A percentile compares a stretch with the other conserved stretches of the same genome.
Evolutionary conservation across 2,329 filamentous ascomycete genomes (phyloP).

Genomic region (Penicillium griseofulvum): DNA sequence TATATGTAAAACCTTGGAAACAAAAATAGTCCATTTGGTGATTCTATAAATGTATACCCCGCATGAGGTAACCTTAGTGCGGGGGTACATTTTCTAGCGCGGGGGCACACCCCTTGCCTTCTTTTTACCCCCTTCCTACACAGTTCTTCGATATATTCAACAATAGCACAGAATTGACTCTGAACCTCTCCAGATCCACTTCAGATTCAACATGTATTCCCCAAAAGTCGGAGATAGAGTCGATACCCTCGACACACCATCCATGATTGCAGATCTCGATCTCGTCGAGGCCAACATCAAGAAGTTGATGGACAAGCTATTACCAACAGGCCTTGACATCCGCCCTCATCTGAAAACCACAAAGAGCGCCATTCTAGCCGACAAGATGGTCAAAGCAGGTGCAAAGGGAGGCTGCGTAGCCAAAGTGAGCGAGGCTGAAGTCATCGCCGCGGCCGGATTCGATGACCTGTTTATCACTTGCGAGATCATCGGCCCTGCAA

Average conservation of each 20-base stretch:
- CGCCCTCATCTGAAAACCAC: constrained; percentile 56
- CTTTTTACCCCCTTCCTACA: not conserved
- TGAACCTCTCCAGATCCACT: not conserved
- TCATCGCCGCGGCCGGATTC: constrained; percentile 45
- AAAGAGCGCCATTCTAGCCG: constrained; percentile 49
- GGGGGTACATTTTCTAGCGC: not conserved
- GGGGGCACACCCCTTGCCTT: not conserved
- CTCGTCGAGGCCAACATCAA: constrained; percentile 53
- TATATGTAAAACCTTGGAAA: too few species aligned
- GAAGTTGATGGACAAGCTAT: constrained; percentile 47
- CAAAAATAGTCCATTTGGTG: too few species aligned
- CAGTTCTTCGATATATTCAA: too few species aligned
- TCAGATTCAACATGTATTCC: constrained; percentile 33
- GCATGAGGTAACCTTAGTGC: not conserved
- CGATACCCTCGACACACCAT: constrained; percentile 52
- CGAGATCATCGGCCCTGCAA: constrained; percentile 50
- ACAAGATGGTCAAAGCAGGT: constrained; percentile 46
- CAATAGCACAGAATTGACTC: not conserved
- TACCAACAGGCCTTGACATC: constrained; percentile 47
- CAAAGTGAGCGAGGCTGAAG: constrained; percentile 51
- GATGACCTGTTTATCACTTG: constrained; percentile 53
- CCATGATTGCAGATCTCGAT: constrained; percentile 56
- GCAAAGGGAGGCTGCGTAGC: constrained; percentile 54
- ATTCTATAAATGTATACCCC: too few species aligned
- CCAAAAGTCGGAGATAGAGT: constrained; percentile 46